Percentiles rank a stretch among this genome's conserved stretches.
These are phyloP conservation scores for Mycosphaerella arachidis DNA, from an alignment of 2,329 filamentous ascomycete species.

Conservation along the genomic window DNA sequence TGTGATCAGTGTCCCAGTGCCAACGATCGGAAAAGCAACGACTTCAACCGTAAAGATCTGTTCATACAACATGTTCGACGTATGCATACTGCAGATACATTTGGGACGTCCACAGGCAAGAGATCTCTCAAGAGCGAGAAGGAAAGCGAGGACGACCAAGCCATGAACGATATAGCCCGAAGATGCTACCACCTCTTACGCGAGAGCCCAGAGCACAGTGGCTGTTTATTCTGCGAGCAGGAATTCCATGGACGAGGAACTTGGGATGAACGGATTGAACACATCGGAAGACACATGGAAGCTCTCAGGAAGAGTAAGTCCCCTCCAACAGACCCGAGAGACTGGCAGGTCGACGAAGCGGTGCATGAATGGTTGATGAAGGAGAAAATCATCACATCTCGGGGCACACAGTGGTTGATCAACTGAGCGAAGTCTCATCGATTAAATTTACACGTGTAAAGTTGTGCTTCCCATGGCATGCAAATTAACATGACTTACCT, in stretches of 20 bases:
- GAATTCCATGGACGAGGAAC: constrained; percentile 59
- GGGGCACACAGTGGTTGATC: not conserved
- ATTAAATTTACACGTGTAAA: too few relatives aligned
- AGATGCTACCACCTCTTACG: constrained; percentile 60
- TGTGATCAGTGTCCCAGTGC: constrained; percentile 61
- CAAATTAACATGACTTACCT: not conserved
- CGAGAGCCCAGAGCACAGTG: constrained; percentile 55
- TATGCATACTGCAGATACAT: constrained; percentile 63
- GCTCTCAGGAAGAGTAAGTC: constrained; percentile 40
- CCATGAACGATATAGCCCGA: constrained; percentile 50
- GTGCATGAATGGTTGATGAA: constrained; percentile 39
- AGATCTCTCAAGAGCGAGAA: constrained; percentile 33
- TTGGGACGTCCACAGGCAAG: constrained; percentile 28
- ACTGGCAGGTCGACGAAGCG: constrained; percentile 31
- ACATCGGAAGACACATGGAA: constrained; percentile 77
- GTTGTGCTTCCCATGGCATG: not conserved
- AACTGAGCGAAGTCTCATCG: not conserved
- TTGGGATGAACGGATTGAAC: constrained; percentile 84
- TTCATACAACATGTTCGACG: constrained; percentile 84
- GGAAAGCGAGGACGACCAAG: constrained; percentile 15
- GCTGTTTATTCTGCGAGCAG: constrained; percentile 62
- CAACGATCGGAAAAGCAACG: constrained; percentile 43
- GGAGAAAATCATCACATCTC: constrained; percentile 35
- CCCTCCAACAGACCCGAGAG: constrained; percentile 32
- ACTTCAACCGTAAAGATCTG: constrained; percentile 88